Percentiles rank a stretch among this genome's conserved stretches.
Evolutionary conservation across 495 filamentous ascomycete genomes (phyloP).

Genomic region (Aspergillus taichungensis): DNA sequence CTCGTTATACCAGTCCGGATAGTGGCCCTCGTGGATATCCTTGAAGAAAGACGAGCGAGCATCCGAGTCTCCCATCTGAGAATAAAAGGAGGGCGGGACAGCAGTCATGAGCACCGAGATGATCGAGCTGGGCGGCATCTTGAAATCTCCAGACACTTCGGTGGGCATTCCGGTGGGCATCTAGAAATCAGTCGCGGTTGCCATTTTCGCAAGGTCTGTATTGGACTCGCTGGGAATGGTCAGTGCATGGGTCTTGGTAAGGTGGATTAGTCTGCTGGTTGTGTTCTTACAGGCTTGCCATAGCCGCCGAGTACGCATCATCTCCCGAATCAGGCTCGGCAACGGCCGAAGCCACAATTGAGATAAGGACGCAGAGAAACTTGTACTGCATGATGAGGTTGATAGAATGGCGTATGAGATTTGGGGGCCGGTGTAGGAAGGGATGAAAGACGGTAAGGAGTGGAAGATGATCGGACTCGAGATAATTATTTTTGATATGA

Average conservation of each 20-base stretch:
- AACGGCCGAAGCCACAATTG: constrained; percentile 4
- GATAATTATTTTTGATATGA: no score
- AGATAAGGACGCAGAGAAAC: constrained; percentile 8
- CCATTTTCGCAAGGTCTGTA: neutral
- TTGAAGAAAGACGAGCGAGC: constrained; percentile 3
- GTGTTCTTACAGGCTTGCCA: no score
- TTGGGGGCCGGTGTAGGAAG: no score
- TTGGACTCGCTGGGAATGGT: neutral
- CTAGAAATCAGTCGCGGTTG: neutral
- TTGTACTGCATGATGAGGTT: constrained; percentile 12
- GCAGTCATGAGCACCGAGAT: constrained; percentile 10
- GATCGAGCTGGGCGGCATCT: constrained; percentile 10
- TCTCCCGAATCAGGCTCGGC: constrained; percentile 3
- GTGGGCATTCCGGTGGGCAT: constrained; percentile 4
- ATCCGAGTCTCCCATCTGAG: neutral
- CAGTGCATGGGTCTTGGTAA: neutral
- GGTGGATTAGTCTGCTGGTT: neutral
- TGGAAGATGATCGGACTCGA: neutral
- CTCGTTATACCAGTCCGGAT: constrained; percentile 9
- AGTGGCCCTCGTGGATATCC: constrained; percentile 5
- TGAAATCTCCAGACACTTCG: neutral
- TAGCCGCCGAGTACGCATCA: no score
- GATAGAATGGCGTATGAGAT: no score
- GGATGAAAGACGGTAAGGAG: neutral
- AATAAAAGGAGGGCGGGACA: constrained; percentile 4